Conservation (phyloP, 1,139 yeast species). For the Yamadazyma triangularis region DNA sequence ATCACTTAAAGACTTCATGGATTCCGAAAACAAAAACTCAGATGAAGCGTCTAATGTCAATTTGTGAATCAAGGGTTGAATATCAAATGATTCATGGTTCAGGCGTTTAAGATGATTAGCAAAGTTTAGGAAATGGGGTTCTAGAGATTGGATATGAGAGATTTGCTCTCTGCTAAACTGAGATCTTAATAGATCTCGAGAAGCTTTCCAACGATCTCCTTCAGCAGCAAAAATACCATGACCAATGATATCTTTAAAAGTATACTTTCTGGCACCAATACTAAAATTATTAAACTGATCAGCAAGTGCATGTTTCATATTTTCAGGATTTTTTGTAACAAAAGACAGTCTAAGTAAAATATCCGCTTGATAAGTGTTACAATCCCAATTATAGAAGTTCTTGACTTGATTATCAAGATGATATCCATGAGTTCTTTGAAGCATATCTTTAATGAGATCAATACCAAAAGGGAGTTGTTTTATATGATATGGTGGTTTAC, state of each 20-base stretch:
- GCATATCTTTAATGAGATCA: too few species aligned
- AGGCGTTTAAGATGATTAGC: constrained; percentile 23
- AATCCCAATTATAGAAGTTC: too few species aligned
- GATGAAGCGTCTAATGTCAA: constrained; percentile 50
- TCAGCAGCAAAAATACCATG: constrained; percentile 57
- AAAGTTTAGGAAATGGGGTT: constrained; percentile 39
- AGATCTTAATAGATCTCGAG: constrained; percentile 54
- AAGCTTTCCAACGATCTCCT: constrained; percentile 56
- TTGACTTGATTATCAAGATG: too few species aligned
- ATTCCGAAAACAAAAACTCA: constrained; percentile 50
- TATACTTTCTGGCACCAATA: constrained; percentile 45
- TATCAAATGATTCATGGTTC: constrained; percentile 25
- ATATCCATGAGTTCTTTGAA: too few species aligned
- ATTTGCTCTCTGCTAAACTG: constrained; percentile 55
- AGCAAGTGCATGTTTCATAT: constrained; percentile 33
- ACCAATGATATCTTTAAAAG: constrained; percentile 45
- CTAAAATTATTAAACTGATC: constrained; percentile 45
- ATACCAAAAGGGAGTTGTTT: neutral
- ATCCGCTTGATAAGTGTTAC: too few species aligned
- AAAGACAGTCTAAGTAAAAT: too few species aligned
- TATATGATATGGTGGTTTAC: neutral
- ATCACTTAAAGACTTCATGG: too few species aligned
- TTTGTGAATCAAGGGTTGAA: constrained; percentile 34
- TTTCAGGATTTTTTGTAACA: constrained; percentile 31
- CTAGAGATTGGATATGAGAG: constrained; percentile 43